Evolutionary conservation across 1,139 yeast species (phyloP), one percentile per base, ranked within the genome.

Genomic region (Meyerozyma elateridarum): DNA sequence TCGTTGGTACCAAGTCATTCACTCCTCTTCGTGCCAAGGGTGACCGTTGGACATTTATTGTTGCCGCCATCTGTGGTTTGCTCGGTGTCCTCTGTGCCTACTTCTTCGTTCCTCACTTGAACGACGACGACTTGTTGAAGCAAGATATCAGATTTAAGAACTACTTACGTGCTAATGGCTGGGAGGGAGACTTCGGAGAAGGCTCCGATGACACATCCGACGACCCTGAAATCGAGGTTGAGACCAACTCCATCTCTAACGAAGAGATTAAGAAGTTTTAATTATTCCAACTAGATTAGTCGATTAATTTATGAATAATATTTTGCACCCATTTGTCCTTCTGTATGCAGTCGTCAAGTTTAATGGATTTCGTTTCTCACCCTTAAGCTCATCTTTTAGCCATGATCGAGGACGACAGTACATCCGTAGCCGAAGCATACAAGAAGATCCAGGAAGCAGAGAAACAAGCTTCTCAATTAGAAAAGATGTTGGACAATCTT

Each of bases 41-140:
- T 31, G 48, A 54, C 29, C 47, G 46, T 32, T 60, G 62, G 61
- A 59, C 64, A 11, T 65, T 65, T 32, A 79, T 79, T 39, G 75
- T 80, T 46, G 83, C 85, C 24, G 87, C 89, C 14, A 63, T 73
- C 35, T 70, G 84, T 48, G 91, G 91, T 27, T 54, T 77, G n/a
- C 60, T 63, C 8, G 91, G 91, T 48, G 73, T 82, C 21, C 33
- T 69, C n/a, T 62, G 76, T 25, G 76, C 85, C 0, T 75, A 54
- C 48, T 47, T 81, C 48, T 78, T 77, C 37, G 66, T 83, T 38
- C 91, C 91, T 12, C 83, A 81, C 46, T 66, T 79, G 42, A 67
- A 52, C 20, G 85, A 77, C 12, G 83, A 76, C 15, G 91, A 83
- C 49, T 70, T 83, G 42, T 63, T 76, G 64, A 64, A 65, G 46